Evolutionary conservation across 1,139 yeast species (phyloP).

Genomic region (Taiozyma sp.): DNA sequence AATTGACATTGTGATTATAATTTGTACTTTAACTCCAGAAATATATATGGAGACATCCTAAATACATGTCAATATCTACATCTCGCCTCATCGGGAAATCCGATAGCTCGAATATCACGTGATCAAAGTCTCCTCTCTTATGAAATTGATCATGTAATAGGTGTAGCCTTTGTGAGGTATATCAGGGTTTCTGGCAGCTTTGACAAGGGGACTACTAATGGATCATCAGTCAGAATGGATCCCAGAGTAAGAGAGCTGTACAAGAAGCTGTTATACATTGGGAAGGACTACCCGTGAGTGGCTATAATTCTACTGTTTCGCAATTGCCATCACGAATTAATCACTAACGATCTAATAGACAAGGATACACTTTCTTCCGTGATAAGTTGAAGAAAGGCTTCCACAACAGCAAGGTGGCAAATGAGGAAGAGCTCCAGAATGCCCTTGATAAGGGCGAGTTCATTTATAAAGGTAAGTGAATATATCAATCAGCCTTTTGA

Average conservation of each 20-base stretch:
- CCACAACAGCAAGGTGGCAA: slow-evolving; percentile 18
- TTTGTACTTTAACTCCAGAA: not conserved
- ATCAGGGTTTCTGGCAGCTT: not conserved
- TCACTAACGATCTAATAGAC: slow-evolving; percentile 1
- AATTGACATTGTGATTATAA: not conserved
- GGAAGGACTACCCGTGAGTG: slow-evolving; percentile 36
- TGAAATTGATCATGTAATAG: too few relatives aligned
- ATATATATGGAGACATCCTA: too few relatives aligned
- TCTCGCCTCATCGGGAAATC: not conserved
- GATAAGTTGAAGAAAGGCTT: slow-evolving; percentile 21
- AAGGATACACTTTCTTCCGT: slow-evolving; percentile 17
- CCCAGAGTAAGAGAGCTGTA: slow-evolving; percentile 30
- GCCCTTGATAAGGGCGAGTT: slow-evolving; percentile 31
- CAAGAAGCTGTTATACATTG: slow-evolving; percentile 31
- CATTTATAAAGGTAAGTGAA: slow-evolving; percentile 21
- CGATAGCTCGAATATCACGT: not conserved
- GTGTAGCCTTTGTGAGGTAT: not conserved
- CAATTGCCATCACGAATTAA: not conserved
- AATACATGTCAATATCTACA: not conserved
- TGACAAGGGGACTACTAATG: not conserved
- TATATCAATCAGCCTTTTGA: not conserved
- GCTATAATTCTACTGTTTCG: slow-evolving; percentile 5
- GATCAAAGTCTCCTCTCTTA: not conserved
- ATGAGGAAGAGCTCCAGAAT: slow-evolving; percentile 20
- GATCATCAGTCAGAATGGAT: slow-evolving; percentile 22